phyloP scores from a whole-genome alignment of 1,284 basidiomycete genomes.

The Sporisorium exsertum region DNA sequence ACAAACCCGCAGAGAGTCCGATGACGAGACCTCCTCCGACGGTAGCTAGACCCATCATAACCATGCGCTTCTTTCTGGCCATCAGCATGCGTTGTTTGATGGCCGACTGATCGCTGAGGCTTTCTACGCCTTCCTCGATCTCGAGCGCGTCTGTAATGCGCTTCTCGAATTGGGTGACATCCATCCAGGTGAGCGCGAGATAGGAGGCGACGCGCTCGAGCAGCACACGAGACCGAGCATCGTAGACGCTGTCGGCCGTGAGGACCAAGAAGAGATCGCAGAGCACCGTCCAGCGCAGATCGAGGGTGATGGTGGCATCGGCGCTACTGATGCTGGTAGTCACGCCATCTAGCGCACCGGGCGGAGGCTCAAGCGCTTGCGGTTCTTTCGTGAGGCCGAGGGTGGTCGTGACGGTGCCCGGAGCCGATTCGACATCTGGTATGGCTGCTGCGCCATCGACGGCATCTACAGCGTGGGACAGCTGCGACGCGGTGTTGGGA shows the following conservation, averaged over 20 bases:
- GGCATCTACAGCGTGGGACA: slow-evolving; percentile 37
- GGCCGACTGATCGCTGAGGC: slow-evolving; percentile 55
- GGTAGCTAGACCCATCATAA: slow-evolving; percentile 68
- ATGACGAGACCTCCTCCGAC: slow-evolving; percentile 68
- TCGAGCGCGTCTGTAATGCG: slow-evolving; percentile 67
- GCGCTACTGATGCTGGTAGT: slow-evolving; percentile 65
- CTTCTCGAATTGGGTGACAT: slow-evolving; percentile 69
- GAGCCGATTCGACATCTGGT: slow-evolving; percentile 17
- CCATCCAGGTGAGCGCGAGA: slow-evolving; percentile 67
- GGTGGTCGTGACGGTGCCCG: slow-evolving; percentile 39
- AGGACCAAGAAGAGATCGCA: slow-evolving; percentile 69
- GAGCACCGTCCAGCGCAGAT: slow-evolving; percentile 68
- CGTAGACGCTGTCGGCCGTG: slow-evolving; percentile 68
- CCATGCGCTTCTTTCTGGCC: slow-evolving; percentile 59
- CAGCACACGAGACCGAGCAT: slow-evolving; percentile 66
- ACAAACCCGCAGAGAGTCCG: slow-evolving; percentile 65
- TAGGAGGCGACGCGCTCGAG: slow-evolving; percentile 64
- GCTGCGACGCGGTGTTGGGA: slow-evolving; percentile 64
- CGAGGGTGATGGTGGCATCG: slow-evolving; percentile 66
- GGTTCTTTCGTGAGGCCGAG: slow-evolving; percentile 58
- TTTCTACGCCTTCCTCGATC: slow-evolving; percentile 66
- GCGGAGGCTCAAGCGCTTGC: slow-evolving; percentile 56
- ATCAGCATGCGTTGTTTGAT: slow-evolving; percentile 51
- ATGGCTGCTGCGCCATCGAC: slow-evolving; percentile 12
- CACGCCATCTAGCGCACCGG: slow-evolving; percentile 63